These are phyloP conservation scores for Blastobotrys indianensis DNA, from an alignment of 1,139 yeast species.

Conservation along the genomic window DNA sequence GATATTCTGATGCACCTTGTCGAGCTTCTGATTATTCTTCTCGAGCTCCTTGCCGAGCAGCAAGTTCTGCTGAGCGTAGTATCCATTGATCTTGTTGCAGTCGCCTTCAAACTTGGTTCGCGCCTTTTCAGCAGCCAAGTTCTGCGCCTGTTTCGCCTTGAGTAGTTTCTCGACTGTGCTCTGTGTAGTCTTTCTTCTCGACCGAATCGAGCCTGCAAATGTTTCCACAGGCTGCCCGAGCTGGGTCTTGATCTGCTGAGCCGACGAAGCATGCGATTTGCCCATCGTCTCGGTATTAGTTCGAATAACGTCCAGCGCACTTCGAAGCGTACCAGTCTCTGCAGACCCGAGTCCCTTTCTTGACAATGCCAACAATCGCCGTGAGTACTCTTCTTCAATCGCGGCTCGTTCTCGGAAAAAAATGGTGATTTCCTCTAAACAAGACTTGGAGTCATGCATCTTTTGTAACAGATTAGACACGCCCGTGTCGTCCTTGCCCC, in stretches of 20 bases:
- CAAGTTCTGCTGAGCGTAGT: constrained; percentile 58
- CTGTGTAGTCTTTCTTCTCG: constrained; percentile 44
- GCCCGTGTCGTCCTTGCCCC: constrained; percentile 51
- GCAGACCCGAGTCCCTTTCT: constrained; percentile 47
- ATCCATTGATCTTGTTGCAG: constrained; percentile 53
- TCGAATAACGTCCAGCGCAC: constrained; percentile 54
- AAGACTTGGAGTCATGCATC: constrained; percentile 45
- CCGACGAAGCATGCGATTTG: constrained; percentile 43
- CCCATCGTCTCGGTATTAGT: constrained; percentile 50
- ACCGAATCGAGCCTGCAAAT: constrained; percentile 40
- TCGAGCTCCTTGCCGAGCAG: constrained; percentile 77
- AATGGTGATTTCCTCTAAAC: constrained; percentile 40
- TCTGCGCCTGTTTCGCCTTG: constrained; percentile 38
- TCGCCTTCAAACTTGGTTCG: constrained; percentile 54
- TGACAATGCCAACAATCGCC: constrained; percentile 49
- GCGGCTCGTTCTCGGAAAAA: constrained; percentile 44
- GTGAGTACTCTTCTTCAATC: constrained; percentile 69
- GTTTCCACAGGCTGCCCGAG: constrained; percentile 41
- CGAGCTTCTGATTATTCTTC: constrained; percentile 55
- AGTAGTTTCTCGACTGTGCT: constrained; percentile 39
- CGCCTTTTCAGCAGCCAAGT: constrained; percentile 37
- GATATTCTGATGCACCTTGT: constrained; percentile 48
- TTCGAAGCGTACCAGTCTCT: constrained; percentile 56
- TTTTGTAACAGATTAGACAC: constrained; percentile 43
- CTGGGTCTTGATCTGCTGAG: constrained; percentile 40